These are phyloP conservation scores for Trichoderma sp. DNA, from an alignment of 2,329 filamentous ascomycete genomes.

Conservation along the genomic window DNA sequence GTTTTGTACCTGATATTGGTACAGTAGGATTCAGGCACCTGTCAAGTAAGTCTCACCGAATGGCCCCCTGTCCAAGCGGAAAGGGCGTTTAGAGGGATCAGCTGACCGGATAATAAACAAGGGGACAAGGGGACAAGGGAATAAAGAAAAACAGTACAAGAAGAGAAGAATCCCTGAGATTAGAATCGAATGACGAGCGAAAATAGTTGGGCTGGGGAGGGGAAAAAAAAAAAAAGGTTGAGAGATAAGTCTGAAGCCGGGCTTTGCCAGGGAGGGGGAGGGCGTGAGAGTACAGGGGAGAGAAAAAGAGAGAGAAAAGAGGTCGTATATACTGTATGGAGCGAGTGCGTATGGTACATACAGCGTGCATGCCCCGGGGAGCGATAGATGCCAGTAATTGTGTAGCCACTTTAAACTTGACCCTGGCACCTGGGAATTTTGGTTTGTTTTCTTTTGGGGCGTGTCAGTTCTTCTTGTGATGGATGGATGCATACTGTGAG, in stretches of 20 bases:
- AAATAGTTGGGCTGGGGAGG: not conserved
- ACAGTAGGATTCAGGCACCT: slow-evolving; percentile 3
- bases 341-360: not conserved
- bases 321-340: not conserved
- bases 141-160: not conserved
- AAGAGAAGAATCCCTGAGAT: not conserved
- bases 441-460: not conserved
- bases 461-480: not conserved
- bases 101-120: slow-evolving; percentile 2
- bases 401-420: slow-evolving; percentile 7
- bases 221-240: not conserved
- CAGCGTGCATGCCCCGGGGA: not conserved
- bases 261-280: not conserved
- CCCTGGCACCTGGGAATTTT: not conserved
- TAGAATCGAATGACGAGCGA: not conserved
- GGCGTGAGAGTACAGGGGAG: slow-evolving; percentile 1
- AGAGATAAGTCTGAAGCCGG: not conserved
- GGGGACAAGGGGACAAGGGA: not conserved
- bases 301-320: not conserved
- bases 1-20: not conserved
- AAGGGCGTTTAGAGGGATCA: not conserved
- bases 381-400: not conserved
- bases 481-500: slow-evolving; percentile 6
- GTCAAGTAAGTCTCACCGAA: not conserved
- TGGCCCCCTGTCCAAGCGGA: not conserved